phyloP scores from a whole-genome alignment of 768 basidiomycete species.

The Kondoa subrosea region DNA sequence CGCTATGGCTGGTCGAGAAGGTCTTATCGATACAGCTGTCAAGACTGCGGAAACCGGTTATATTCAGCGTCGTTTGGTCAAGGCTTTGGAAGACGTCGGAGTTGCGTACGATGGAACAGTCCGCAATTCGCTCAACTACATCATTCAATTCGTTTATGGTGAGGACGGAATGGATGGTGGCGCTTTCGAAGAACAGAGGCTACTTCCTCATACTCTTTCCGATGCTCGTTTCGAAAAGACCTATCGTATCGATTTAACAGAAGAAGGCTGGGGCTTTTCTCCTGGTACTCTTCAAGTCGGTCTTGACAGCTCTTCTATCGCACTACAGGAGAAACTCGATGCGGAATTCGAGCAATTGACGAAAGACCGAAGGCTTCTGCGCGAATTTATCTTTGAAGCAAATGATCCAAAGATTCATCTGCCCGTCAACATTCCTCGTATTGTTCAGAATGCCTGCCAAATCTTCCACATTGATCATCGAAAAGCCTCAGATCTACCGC shows the following conservation, averaged over 20 bases:
- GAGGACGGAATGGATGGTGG: conserved; percentile 99
- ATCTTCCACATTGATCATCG: conserved; percentile 94
- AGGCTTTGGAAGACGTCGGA: conserved; percentile 92
- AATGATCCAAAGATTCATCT: conserved; percentile 67
- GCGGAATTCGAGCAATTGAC: conserved; percentile 51
- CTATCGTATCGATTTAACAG: conserved; percentile 79
- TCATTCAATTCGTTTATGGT: conserved; percentile 90
- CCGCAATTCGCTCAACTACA: conserved; percentile 86
- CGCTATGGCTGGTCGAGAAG: conserved; percentile 98
- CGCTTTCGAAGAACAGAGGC: conserved; percentile 85
- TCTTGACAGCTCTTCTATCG: conserved; percentile 63
- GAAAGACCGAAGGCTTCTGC: conserved; percentile 60
- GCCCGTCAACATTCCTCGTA: conserved; percentile 86
- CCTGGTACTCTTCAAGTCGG: conserved; percentile 69
- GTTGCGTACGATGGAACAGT: conserved; percentile 97
- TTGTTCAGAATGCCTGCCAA: conserved; percentile 84
- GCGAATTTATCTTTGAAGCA: conserved; percentile 67
- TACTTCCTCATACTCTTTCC: conserved; percentile 71
- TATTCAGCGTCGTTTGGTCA: conserved; percentile 93
- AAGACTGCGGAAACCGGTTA: conserved; percentile 99
- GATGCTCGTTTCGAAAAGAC: conserved; percentile 71
- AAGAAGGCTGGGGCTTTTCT: conserved; percentile 60
- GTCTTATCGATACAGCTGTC: conserved; percentile 96
- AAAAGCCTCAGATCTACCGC: conserved; percentile 81
- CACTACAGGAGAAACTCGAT: conserved; percentile 68